Evolutionary conservation across 495 filamentous ascomycete species (phyloP).

Genomic region (Penicillium samsonianum): DNA sequence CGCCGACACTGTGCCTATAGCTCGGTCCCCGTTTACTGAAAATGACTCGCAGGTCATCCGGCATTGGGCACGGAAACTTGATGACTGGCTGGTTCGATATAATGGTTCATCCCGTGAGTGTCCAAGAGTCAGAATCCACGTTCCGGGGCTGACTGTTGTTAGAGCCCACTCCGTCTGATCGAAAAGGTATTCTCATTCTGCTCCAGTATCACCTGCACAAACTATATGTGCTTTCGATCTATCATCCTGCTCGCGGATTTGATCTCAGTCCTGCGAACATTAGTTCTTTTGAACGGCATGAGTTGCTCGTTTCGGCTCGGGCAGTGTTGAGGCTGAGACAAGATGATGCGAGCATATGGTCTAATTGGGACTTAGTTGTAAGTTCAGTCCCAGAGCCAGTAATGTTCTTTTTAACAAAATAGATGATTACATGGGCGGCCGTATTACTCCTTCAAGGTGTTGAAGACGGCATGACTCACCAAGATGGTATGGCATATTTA

Average conservation of each 20-base stretch:
- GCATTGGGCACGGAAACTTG: conserved; percentile 39
- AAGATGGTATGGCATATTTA: conserved; percentile 32
- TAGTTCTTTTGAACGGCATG: conserved; percentile 37
- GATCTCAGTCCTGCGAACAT: conserved; percentile 42
- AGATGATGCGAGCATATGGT: conserved; percentile 45
- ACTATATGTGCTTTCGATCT: conserved; percentile 47
- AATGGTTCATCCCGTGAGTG: conserved; percentile 36
- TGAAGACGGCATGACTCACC: conserved; percentile 42
- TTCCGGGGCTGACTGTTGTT: too few species aligned
- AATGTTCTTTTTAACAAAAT: not conserved
- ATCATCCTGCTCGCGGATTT: conserved; percentile 47
- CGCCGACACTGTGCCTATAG: conserved; percentile 11
- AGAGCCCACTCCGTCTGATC: conserved; percentile 40
- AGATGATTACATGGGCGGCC: conserved; percentile 48
- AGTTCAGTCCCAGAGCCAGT: not conserved
- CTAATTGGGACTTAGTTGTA: conserved; percentile 45
- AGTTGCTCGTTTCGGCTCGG: conserved; percentile 40
- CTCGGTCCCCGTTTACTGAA: conserved; percentile 33
- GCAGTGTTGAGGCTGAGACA: conserved; percentile 38
- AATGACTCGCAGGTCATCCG: conserved; percentile 39
- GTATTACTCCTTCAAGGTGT: conserved; percentile 41
- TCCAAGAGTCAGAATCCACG: not conserved
- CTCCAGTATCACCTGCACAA: conserved; percentile 45
- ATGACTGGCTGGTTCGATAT: conserved; percentile 43
- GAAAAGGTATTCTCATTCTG: conserved; percentile 39